These are phyloP conservation scores for Aspergillus neotritici DNA, from an alignment of 2,329 filamentous ascomycete genomes.

Conservation along the genomic window DNA sequence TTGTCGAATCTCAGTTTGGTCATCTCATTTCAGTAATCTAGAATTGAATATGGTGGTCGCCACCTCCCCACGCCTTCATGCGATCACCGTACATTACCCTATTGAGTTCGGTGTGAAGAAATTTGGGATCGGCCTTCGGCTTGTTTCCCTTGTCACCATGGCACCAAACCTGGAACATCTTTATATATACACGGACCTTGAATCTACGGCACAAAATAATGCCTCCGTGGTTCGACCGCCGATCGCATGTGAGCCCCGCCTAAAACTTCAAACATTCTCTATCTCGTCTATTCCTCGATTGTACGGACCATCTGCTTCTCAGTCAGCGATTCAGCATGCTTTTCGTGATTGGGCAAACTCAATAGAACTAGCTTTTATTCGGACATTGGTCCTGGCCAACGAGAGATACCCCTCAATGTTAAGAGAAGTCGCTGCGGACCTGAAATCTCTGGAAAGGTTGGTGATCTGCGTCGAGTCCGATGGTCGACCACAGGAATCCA, in stretches of 20 bases:
- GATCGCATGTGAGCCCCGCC: no score
- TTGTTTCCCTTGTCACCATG: not conserved
- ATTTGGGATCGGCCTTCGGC: not conserved
- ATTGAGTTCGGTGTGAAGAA: not conserved
- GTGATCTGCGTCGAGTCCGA: not conserved
- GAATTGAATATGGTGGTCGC: not conserved
- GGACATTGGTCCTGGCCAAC: no score
- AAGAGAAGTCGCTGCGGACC: no score
- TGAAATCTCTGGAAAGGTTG: not conserved
- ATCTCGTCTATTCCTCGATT: no score
- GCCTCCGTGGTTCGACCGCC: no score
- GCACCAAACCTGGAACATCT: slow-evolving; percentile 1
- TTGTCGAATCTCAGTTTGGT: slow-evolving; percentile 4
- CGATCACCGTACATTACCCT: not conserved
- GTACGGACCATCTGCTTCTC: no score
- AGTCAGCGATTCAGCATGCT: no score
- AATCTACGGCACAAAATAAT: no score
- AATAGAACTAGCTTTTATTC: no score
- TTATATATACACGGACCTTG: not conserved
- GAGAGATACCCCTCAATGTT: no score
- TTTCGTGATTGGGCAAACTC: no score
- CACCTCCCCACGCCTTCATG: not conserved
- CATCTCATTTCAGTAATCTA: not conserved
- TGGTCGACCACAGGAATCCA: not conserved
- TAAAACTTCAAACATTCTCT: no score